Conservation (phyloP, 805 yeast species). For the Komagataella populi region DNA sequence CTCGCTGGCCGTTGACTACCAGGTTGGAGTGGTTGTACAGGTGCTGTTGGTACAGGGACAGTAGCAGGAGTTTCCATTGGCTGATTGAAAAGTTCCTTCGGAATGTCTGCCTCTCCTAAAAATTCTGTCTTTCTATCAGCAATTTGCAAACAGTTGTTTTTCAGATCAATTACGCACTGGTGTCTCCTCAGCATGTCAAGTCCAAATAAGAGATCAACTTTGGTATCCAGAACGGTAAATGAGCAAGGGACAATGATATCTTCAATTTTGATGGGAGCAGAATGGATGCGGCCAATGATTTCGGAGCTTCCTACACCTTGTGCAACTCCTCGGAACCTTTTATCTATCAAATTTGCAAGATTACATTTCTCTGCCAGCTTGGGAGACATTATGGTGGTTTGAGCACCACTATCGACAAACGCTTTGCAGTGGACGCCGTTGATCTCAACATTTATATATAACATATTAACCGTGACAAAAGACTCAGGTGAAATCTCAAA, state of each 20-base stretch:
- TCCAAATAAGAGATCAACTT: slow-evolving; percentile 70
- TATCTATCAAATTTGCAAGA: slow-evolving; percentile 62
- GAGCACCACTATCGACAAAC: slow-evolving; percentile 95
- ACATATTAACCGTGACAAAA: slow-evolving; percentile 73
- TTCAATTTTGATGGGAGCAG: slow-evolving; percentile 75
- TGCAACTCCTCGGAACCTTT: slow-evolving; percentile 69
- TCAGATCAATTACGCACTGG: slow-evolving; percentile 70
- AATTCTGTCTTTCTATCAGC: slow-evolving; percentile 67
- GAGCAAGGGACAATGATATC: slow-evolving; percentile 49
- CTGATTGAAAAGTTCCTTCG: slow-evolving; percentile 19
- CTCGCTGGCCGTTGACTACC: not conserved
- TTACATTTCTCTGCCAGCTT: slow-evolving; percentile 62
- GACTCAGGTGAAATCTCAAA: slow-evolving; percentile 84
- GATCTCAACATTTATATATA: slow-evolving; percentile 64
- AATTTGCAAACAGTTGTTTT: slow-evolving; percentile 46
- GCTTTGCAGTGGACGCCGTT: slow-evolving; percentile 80
- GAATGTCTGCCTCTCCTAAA: slow-evolving; percentile 58
- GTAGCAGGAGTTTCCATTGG: slow-evolving; percentile 1
- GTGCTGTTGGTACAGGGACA: slow-evolving; percentile 4
- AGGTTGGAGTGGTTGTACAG: slow-evolving; percentile 1
- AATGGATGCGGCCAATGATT: slow-evolving; percentile 76
- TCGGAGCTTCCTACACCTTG: slow-evolving; percentile 79
- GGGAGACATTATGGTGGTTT: slow-evolving; percentile 72
- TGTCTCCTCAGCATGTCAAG: slow-evolving; percentile 85
- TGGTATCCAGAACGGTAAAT: slow-evolving; percentile 59